Percentiles rank a stretch among this genome's conserved stretches.
These are phyloP conservation scores for Penicillium samsonianum DNA, from an alignment of 495 filamentous ascomycete genomes.

Conservation along the genomic window DNA sequence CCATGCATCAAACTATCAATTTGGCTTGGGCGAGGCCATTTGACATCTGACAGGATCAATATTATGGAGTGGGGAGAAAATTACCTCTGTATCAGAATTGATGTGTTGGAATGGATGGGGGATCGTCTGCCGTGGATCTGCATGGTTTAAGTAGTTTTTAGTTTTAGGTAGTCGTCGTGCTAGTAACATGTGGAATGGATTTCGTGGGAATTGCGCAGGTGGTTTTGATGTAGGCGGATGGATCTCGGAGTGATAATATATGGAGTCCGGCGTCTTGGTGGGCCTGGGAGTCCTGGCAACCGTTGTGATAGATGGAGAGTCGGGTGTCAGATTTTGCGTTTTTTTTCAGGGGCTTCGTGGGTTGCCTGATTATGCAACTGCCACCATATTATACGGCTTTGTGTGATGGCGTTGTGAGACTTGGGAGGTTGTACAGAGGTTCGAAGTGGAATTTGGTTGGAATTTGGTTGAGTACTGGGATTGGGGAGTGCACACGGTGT, in stretches of 20 bases:
- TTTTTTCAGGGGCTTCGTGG: conserved; percentile 10
- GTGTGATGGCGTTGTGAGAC: neutral
- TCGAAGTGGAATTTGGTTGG: neutral
- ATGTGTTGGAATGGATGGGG: conserved; percentile 8
- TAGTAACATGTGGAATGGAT: conserved; percentile 10
- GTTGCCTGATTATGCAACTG: conserved; percentile 9
- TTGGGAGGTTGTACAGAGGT: neutral
- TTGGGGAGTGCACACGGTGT: neutral
- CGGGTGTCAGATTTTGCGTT: neutral
- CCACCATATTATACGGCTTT: neutral
- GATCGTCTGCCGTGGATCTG: conserved; percentile 9
- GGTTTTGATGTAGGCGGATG: conserved; percentile 8
- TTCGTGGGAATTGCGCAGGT: conserved; percentile 8
- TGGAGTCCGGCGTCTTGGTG: conserved; percentile 8
- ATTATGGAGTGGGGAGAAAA: conserved; percentile 2
- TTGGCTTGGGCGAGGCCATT: neutral
- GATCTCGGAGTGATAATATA: conserved; percentile 13
- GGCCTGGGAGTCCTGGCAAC: conserved; percentile 15
- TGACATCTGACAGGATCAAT: neutral
- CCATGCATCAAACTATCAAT: conserved; percentile 2
- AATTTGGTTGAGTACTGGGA: neutral
- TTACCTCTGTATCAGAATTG: conserved; percentile 17
- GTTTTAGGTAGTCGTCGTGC: conserved; percentile 2
- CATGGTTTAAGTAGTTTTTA: conserved; percentile 12
- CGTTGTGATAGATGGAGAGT: conserved; percentile 11